Evolutionary conservation across 139 green algal genomes (phyloP).

Genomic region (Mychonastes homosphaera): DNA sequence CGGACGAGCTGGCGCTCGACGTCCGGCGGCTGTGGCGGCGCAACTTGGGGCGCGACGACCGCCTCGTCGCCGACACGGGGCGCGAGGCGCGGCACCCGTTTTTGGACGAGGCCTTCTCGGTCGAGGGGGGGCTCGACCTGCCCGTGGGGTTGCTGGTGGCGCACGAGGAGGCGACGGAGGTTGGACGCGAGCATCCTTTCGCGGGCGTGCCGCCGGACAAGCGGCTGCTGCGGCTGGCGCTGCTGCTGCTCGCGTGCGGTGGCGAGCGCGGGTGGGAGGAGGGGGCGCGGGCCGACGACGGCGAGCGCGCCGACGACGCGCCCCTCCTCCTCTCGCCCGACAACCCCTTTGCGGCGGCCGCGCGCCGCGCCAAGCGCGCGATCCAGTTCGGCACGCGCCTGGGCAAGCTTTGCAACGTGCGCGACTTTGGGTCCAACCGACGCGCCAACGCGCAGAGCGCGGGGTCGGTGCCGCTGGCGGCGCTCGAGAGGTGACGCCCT

Average conservation of each 20-base stretch:
- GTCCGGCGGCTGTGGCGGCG: conserved; percentile 75
- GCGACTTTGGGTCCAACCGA: conserved; percentile 77
- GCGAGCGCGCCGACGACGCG: too few relatives aligned
- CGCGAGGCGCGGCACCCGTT: conserved; percentile 80
- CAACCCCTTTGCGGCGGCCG: conserved; percentile 56
- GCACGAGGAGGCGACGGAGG: too few relatives aligned
- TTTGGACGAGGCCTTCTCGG: conserved; percentile 76
- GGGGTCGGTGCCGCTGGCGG: conserved; percentile 22
- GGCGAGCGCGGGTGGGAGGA: conserved; percentile 21
- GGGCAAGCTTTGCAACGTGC: conserved; percentile 59
- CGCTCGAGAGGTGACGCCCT: too few relatives aligned
- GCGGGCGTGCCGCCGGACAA: conserved; percentile 79
- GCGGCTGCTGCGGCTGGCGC: conserved; percentile 52
- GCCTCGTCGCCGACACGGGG: conserved; percentile 69
- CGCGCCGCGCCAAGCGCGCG: conserved; percentile 70
- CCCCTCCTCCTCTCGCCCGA: too few relatives aligned
- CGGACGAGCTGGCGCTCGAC: conserved; percentile 70
- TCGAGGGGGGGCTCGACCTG: conserved; percentile 37
- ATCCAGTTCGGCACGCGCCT: conserved; percentile 91
- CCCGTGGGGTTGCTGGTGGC: conserved; percentile 36
- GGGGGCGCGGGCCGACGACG: too few relatives aligned
- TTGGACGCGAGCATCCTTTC: background rate
- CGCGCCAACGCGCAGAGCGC: conserved; percentile 58
- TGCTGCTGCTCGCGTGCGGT: too few relatives aligned
- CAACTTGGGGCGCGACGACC: conserved; percentile 89